A percentile compares a stretch with the other conserved stretches of the same genome.
These are phyloP conservation scores for Notholithocarpus densiflorus DNA, from an alignment of 306 rosid genomes.

Conservation along the genomic window DNA sequence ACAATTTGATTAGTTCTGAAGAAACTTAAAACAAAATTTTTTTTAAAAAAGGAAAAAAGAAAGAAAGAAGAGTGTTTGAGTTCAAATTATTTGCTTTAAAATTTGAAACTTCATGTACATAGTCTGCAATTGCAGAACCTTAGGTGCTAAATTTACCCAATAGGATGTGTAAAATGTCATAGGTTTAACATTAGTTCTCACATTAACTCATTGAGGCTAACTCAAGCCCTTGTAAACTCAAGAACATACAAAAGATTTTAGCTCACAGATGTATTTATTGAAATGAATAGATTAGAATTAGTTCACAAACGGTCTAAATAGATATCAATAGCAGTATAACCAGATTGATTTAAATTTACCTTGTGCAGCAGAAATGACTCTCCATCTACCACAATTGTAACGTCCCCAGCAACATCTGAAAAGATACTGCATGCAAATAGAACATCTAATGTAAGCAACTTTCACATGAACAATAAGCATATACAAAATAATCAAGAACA, in stretches of 20 bases:
- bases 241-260: slow-evolving; percentile 3
- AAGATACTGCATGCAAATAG: slow-evolving; percentile 52
- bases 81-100: slow-evolving; percentile 2
- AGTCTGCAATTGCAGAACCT: not conserved
- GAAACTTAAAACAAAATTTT: not conserved
- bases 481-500: not conserved
- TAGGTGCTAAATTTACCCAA: not conserved
- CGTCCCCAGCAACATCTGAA: slow-evolving; percentile 91
- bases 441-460: not conserved
- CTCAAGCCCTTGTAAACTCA: not conserved
- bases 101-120: not conserved
- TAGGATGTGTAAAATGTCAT: not conserved
- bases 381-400: slow-evolving; percentile 70
- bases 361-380: slow-evolving; percentile 82
- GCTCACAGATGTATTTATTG: not conserved
- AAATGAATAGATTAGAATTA: slow-evolving; percentile 4
- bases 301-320: not conserved
- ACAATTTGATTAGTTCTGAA: slow-evolving; percentile 11
- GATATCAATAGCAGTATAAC: not conserved
- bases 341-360: slow-evolving; percentile 34
- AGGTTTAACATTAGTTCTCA: not conserved
- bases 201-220: not conserved
- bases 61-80: not conserved
- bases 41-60: too few species aligned
- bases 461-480: slow-evolving; percentile 8